Percentiles rank a stretch among this genome's conserved stretches.
These are phyloP conservation scores for Scedosporium boydii DNA, from an alignment of 2,329 filamentous ascomycete species.

Conservation along the genomic window DNA sequence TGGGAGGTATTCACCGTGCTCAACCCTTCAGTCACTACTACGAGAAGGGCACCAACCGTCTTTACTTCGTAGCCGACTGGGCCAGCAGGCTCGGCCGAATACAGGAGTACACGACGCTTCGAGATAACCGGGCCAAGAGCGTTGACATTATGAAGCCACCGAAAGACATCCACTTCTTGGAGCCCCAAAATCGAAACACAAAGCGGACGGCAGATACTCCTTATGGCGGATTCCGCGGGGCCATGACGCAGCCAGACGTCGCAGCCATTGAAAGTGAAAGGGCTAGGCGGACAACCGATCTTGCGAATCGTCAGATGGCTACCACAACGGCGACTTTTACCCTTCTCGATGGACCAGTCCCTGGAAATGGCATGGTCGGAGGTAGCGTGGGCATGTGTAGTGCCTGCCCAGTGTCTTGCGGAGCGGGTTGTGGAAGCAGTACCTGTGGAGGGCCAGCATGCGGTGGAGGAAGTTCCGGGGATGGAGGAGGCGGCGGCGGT, in stretches of 20 bases:
- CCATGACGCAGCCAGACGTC: no score
- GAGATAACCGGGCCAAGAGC: not conserved
- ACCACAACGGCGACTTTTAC: no score
- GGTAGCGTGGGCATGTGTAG: not conserved
- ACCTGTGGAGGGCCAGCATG: not conserved
- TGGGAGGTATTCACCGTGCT: conserved; percentile 32
- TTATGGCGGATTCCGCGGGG: no score
- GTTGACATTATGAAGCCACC: not conserved
- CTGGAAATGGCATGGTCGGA: not conserved
- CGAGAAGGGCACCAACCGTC: conserved; percentile 19
- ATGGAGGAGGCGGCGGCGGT: not conserved
- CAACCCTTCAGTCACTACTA: conserved; percentile 30
- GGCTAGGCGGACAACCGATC: not conserved
- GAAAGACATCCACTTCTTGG: no score
- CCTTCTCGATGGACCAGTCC: not conserved
- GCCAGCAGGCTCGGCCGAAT: not conserved
- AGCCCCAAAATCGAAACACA: not conserved
- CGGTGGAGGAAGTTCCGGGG: not conserved
- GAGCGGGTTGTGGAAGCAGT: not conserved
- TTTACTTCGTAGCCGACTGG: conserved; percentile 20
- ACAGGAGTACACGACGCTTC: not conserved
- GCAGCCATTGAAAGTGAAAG: no score
- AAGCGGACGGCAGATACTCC: not conserved
- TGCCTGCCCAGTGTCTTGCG: not conserved
- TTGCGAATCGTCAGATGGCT: not conserved